Base-by-base conservation (phyloP, 2,329 filamentous ascomycete genomes). In the Aspergillus flavus region DNA sequence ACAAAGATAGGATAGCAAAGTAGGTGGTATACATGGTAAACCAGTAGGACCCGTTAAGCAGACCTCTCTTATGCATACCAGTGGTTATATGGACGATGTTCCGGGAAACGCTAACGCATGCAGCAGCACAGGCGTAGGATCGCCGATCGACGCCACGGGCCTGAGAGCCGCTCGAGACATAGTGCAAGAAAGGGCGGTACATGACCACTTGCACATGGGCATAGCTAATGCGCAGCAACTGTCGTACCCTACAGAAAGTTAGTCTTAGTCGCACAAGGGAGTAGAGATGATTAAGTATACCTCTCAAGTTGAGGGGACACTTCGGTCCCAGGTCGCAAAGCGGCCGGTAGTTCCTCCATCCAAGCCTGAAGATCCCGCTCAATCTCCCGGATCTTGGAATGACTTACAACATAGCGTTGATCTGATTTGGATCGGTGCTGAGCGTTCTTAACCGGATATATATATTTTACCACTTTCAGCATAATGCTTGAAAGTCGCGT, bases 301-400 rank as follows among this genome's bases (percentile, higher is more conserved):
- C 92, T 86, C 69, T 93, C 86, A 28, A 94, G 86, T 71, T 94
- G 89, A 39, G 89, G 86, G 1, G 89, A 84, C 0, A 89, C 91
- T 57, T 95, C 92, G 0, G 89, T 86, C 65, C 92, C 93, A 1
- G 93, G 93, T 64, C 91, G 89, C 78, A 97, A 88, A 59, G 88
- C 87, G 68, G 88, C 83, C 0, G 94, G 94, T 30, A 99, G 76
- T 62, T 83, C 80, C 59, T 87, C 85, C 78, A 88, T 85, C 87
- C 87, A 90, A 16, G 79, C 76, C 69, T 89, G 86, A 58, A 90
- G 77, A 70, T 89, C 87, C 60, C 84, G 81, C 73, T 90, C 87
- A 60, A 90, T 85, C 67, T 89, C 87, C 26, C 86, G 82, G 45
- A 90, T 89, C 67, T 85, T 85, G 2, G 86, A 85, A 70, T 89